phyloP scores from a whole-genome alignment of 306 rosid genomes.

The Cucurbita argyrosperma region DNA sequence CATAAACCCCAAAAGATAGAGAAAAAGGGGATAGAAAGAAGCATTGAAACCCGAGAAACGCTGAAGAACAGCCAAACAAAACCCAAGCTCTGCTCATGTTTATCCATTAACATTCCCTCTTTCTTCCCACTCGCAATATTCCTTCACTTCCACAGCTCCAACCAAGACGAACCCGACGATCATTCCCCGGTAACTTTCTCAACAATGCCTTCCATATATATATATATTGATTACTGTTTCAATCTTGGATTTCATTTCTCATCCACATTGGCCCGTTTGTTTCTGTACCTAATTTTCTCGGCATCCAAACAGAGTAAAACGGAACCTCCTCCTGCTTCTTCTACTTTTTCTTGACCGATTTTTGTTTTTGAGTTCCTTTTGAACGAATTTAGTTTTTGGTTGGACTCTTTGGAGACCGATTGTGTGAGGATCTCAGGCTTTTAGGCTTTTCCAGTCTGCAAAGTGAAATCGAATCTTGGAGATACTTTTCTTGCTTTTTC shows the following conservation, averaged over 20 bases:
- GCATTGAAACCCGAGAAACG: no score
- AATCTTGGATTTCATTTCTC: not conserved
- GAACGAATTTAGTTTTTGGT: not conserved
- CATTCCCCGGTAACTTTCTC: no score
- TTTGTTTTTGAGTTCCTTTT: not conserved
- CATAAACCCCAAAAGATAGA: not conserved
- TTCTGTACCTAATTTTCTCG: not conserved
- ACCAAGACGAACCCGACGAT: no score
- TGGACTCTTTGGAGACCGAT: no score
- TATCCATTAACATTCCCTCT: not conserved
- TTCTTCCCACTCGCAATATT: not conserved
- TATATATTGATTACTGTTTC: not conserved
- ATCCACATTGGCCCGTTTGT: not conserved
- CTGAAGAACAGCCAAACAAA: not conserved
- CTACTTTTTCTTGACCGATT: not conserved
- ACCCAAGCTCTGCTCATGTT: not conserved
- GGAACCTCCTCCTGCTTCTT: not conserved
- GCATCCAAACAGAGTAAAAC: not conserved
- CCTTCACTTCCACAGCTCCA: not conserved
- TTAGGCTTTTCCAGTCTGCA: slow-evolving; percentile 8
- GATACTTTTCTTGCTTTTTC: slow-evolving; percentile 14
- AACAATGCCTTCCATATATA: not conserved
- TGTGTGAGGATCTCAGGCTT: slow-evolving; percentile 16
- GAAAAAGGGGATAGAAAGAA: not conserved
- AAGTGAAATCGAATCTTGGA: slow-evolving; percentile 31